Evolutionary conservation across 2,329 filamentous ascomycete species (phyloP), one percentile per base, ranked within the genome.

Genomic region (Ceratocystis colombiana): DNA sequence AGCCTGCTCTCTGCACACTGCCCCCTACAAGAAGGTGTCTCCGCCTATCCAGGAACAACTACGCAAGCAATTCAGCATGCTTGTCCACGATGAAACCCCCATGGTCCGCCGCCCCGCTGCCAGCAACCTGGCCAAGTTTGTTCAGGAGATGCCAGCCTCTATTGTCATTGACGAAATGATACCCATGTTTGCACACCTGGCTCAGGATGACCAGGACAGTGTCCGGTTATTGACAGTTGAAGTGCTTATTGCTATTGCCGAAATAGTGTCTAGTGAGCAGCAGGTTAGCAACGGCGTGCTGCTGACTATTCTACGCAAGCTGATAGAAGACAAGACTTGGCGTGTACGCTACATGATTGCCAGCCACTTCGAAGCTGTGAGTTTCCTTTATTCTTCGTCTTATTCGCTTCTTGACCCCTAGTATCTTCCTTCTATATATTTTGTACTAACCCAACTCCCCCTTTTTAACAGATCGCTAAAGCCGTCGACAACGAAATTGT

Each of bases 321-420:
- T 99, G 73, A 97, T 99, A 78, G 94, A 96, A 73, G 94, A 99
- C 76, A 99, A 97, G 84, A 97, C 94, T 79, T 99, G 94, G 94
- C 87, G 94, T 73, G 94, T 99, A 68, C 86, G 94, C 75, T 99
- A 97, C 77, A 99, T 99, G 94, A 94, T 99, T 72, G 94, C 94
- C 62, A 94, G 99, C 77, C 86, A 91, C 75, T 99, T 96, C 74
- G 94, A 99, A 77, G 96, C 97, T 88, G 90, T 90, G 74, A 62
- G 74, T 64, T 65, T 30, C 62, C 57, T 20, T 28, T 15, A 2
- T n/a, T n/a, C 22, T 6, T 66, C 15, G 4, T 66, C 12, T 48
- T 63, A 33, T 59, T 50, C 25, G 22, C 20, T 46, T 37, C 28
- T 45, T 53, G 17, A 10, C 37, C 37, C 12, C 44, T 48, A 55